Evolutionary conservation across 2,329 filamentous ascomycete genomes (phyloP).

Genomic region (Pezicula rhizophila): DNA sequence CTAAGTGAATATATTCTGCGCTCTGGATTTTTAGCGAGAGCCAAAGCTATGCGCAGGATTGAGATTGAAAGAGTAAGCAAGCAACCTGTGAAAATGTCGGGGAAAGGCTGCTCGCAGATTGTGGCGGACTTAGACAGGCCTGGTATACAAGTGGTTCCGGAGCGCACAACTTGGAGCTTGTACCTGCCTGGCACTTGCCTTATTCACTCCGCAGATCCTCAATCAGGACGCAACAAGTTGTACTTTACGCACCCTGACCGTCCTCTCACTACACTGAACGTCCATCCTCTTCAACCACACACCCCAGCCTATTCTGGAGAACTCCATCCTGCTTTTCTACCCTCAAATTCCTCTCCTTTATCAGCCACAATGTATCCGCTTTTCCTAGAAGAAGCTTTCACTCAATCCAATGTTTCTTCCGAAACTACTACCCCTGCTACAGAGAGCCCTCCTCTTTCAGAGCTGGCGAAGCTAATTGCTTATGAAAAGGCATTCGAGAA

Average conservation of each 20-base stretch:
- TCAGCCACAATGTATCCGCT: not conserved
- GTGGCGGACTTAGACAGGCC: not conserved
- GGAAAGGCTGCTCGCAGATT: constrained; percentile 2
- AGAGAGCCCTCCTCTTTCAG: constrained; percentile 9
- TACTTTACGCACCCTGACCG: not conserved
- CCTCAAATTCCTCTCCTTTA: not conserved
- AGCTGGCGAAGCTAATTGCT: constrained; percentile 29
- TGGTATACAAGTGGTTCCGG: not conserved
- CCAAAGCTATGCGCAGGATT: not conserved
- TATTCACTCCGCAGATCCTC: constrained; percentile 3
- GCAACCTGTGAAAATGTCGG: not conserved
- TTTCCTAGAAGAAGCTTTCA: not conserved
- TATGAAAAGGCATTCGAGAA: constrained; percentile 89
- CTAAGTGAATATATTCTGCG: not conserved
- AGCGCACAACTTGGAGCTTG: constrained; percentile 5
- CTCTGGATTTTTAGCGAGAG: not conserved
- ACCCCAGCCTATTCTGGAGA: not conserved
- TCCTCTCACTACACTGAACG: not conserved
- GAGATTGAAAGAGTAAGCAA: not conserved
- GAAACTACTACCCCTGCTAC: constrained; percentile 2
- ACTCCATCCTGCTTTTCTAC: not conserved
- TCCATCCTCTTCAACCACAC: not conserved
- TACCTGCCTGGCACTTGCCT: constrained; percentile 13
- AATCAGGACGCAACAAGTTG: not conserved
- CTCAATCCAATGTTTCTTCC: constrained; percentile 3